phyloP scores from a whole-genome alignment of 2,329 filamentous ascomycete genomes.

The Clonostachys chloroleuca region DNA sequence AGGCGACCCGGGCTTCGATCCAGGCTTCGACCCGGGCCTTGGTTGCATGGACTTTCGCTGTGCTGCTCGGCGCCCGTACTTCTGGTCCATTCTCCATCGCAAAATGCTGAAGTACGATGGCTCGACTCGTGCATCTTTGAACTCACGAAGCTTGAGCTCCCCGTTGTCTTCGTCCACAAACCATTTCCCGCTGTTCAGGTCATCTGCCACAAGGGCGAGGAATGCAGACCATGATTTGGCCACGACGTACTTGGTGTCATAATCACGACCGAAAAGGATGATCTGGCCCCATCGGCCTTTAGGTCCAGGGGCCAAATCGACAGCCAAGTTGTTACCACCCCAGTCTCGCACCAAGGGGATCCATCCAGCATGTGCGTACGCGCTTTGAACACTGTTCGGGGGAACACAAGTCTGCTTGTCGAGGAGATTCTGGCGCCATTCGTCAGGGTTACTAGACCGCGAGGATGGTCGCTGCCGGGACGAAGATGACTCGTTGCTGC shows the following conservation, averaged over 20 bases:
- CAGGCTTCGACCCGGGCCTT: slow-evolving; percentile 5
- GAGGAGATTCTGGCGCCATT: slow-evolving; percentile 81
- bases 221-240: slow-evolving; percentile 89
- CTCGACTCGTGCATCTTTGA: slow-evolving; percentile 84
- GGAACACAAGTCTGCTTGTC: slow-evolving; percentile 86
- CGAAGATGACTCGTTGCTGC: slow-evolving; percentile 62
- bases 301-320: slow-evolving; percentile 88
- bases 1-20: slow-evolving; percentile 33
- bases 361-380: slow-evolving; percentile 91
- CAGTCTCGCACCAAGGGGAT: slow-evolving; percentile 95
- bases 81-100: slow-evolving; percentile 93
- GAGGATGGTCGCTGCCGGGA: slow-evolving; percentile 51
- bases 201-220: slow-evolving; percentile 82
- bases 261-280: slow-evolving; percentile 94
- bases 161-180: slow-evolving; percentile 87
- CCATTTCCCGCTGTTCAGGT: slow-evolving; percentile 85
- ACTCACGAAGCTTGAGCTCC: slow-evolving; percentile 89
- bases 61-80: slow-evolving; percentile 67
- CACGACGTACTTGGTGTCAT: slow-evolving; percentile 97
- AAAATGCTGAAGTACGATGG: slow-evolving; percentile 93
- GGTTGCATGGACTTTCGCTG: slow-evolving; percentile 50
- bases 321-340: slow-evolving; percentile 96
- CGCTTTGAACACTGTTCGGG: slow-evolving; percentile 80
- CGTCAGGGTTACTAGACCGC: slow-evolving; percentile 49
- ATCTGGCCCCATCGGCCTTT: slow-evolving; percentile 92